Percentiles rank a stretch among this genome's conserved stretches.
Evolutionary conservation across 306 rosid genomes (phyloP).

Genomic region (Acmispon strigosus): DNA sequence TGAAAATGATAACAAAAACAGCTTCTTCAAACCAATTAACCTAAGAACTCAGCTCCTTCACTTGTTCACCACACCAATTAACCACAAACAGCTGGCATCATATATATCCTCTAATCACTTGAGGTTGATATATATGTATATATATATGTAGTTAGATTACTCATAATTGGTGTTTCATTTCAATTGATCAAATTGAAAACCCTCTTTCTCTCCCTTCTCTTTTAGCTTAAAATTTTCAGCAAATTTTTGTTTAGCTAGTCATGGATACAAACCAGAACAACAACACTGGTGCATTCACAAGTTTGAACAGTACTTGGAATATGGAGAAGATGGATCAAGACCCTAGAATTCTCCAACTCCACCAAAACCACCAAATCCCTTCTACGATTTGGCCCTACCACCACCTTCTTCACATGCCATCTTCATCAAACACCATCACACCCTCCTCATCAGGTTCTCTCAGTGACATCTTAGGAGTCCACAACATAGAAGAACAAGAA

Average conservation of each 20-base stretch:
- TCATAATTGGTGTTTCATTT: conserved; percentile 13
- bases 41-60: too few species aligned
- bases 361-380: conserved; percentile 28
- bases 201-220: neutral
- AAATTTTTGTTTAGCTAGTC: neutral
- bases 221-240: neutral
- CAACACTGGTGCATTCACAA: conserved; percentile 24
- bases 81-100: too few species aligned
- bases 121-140: too few species aligned
- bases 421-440: conserved; percentile 15
- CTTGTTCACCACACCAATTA: too few species aligned
- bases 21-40: too few species aligned
- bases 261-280: conserved; percentile 40
- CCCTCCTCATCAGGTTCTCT: conserved; percentile 27
- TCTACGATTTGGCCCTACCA: conserved; percentile 32
- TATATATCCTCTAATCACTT: too few species aligned
- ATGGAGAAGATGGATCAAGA: conserved; percentile 20
- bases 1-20: too few species aligned
- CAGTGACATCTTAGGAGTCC: conserved; percentile 18
- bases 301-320: conserved; percentile 36
- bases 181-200: neutral
- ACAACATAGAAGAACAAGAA: conserved; percentile 22
- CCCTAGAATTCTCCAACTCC: too few species aligned
- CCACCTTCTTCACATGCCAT: conserved; percentile 21
- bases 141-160: neutral